A percentile compares a stretch with the other conserved stretches of the same genome.
Conservation (phyloP, 2,329 filamentous ascomycete genomes). For the Pestalotiopsis sp. region DNA sequence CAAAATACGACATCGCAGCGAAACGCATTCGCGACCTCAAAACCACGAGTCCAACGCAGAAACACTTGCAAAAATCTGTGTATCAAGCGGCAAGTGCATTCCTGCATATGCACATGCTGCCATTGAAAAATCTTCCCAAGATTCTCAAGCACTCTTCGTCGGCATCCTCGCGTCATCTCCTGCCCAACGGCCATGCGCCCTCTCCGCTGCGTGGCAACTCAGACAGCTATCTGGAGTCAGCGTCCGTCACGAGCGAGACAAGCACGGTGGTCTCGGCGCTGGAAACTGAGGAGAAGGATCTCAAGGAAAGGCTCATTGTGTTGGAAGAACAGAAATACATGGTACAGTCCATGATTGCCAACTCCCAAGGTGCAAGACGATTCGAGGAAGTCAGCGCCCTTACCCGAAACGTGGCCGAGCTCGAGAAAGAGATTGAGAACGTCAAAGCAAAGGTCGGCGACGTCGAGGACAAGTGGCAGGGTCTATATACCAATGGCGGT, state of each 20-base stretch:
- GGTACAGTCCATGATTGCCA: constrained; percentile 81
- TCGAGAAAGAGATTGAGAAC: constrained; percentile 75
- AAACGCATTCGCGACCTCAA: constrained; percentile 79
- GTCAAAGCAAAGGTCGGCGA: constrained; percentile 66
- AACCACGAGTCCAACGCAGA: constrained; percentile 71
- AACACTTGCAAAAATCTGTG: constrained; percentile 76
- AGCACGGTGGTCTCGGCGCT: constrained; percentile 60
- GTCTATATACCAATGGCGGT: constrained; percentile 42
- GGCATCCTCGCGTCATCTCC: constrained; percentile 29
- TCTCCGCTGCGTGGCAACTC: constrained; percentile 48
- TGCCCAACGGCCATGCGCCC: constrained; percentile 31
- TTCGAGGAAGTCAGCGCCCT: constrained; percentile 87
- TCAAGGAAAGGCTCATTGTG: constrained; percentile 78
- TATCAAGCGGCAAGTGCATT: constrained; percentile 83
- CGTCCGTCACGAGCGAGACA: constrained; percentile 50
- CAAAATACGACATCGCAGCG: constrained; percentile 82
- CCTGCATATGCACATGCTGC: constrained; percentile 87
- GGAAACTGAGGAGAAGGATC: constrained; percentile 80
- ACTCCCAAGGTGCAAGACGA: constrained; percentile 72
- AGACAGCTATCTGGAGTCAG: constrained; percentile 44
- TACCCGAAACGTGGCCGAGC: constrained; percentile 77
- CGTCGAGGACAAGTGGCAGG: constrained; percentile 64
- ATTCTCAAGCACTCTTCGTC: constrained; percentile 56
- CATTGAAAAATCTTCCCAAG: constrained; percentile 73
- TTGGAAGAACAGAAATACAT: constrained; percentile 91